phyloP scores from a whole-genome alignment of 2,329 filamentous ascomycete species.

The Colletotrichum phormii region DNA sequence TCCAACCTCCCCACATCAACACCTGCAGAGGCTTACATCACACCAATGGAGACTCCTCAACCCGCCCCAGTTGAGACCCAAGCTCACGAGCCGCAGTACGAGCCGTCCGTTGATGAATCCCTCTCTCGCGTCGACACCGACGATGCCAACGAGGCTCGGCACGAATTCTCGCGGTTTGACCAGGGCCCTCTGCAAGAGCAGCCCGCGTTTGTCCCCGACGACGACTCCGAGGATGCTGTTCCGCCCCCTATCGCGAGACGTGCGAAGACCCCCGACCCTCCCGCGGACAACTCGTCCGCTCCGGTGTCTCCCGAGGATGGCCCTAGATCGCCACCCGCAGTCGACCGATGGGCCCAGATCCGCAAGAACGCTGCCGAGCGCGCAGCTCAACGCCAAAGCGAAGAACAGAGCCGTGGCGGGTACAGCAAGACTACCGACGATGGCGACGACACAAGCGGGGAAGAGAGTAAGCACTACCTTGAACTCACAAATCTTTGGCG shows the following conservation, averaged over 20 bases:
- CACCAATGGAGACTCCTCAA: conserved; percentile 35
- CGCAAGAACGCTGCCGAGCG: conserved; percentile 92
- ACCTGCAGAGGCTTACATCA: conserved; percentile 33
- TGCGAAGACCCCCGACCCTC: conserved; percentile 41
- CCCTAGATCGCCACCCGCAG: conserved; percentile 52
- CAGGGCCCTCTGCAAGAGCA: conserved; percentile 90
- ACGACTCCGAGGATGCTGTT: conserved; percentile 59
- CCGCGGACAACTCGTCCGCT: conserved; percentile 41
- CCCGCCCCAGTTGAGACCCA: conserved; percentile 33
- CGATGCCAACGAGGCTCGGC: conserved; percentile 68
- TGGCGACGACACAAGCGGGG: conserved; percentile 91
- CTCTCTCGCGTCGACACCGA: conserved; percentile 71
- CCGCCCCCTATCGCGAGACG: conserved; percentile 65
- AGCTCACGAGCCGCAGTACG: conserved; percentile 52
- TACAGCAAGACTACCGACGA: conserved; percentile 69
- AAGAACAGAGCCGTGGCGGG: conserved; percentile 71
- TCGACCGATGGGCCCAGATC: conserved; percentile 96
- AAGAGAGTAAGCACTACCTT: conserved; percentile 80
- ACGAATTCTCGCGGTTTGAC: conserved; percentile 78
- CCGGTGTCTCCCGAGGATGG: conserved; percentile 45
- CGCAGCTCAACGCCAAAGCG: conserved; percentile 72
- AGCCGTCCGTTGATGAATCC: conserved; percentile 57
- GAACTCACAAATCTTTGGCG: not conserved
- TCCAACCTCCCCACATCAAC: conserved; percentile 35
- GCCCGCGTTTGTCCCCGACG: conserved; percentile 81